These are phyloP conservation scores for Tricholomella constricta DNA, from an alignment of 768 basidiomycete species.

Conservation along the genomic window DNA sequence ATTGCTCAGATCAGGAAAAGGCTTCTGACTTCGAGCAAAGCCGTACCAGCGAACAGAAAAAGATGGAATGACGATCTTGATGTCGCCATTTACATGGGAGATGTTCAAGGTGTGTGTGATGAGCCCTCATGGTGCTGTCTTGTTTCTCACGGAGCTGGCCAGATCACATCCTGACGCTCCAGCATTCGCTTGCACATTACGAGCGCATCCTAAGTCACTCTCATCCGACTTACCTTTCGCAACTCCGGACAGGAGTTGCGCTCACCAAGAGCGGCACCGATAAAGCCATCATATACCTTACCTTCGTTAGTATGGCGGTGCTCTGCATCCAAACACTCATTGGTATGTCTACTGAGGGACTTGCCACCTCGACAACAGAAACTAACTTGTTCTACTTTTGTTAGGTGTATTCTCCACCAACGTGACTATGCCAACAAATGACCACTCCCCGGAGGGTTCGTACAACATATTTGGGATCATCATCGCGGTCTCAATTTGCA, in stretches of 20 bases:
- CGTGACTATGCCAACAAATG: conserved; percentile 60
- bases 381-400: neutral
- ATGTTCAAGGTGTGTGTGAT: conserved; percentile 76
- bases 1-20: conserved; percentile 79
- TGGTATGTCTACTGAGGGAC: conserved; percentile 39
- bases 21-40: conserved; percentile 44
- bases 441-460: conserved; percentile 31
- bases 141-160: conserved; percentile 9
- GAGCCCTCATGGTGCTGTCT: neutral
- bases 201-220: conserved; percentile 88
- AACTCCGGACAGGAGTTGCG: conserved; percentile 65
- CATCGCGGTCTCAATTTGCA: conserved; percentile 43
- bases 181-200: conserved; percentile 82
- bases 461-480: conserved; percentile 60
- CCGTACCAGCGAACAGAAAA: conserved; percentile 35
- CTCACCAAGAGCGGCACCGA: conserved; percentile 64
- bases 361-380: neutral
- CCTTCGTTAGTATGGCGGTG: conserved; percentile 66
- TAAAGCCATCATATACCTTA: conserved; percentile 65
- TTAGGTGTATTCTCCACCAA: conserved; percentile 75
- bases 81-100: conserved; percentile 86
- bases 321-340: conserved; percentile 62
- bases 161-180: conserved; percentile 92
- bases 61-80: conserved; percentile 59
- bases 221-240: conserved; percentile 82